phyloP scores from a whole-genome alignment of 352 stramenopile species.

The Blastocystis hominis region DNA sequence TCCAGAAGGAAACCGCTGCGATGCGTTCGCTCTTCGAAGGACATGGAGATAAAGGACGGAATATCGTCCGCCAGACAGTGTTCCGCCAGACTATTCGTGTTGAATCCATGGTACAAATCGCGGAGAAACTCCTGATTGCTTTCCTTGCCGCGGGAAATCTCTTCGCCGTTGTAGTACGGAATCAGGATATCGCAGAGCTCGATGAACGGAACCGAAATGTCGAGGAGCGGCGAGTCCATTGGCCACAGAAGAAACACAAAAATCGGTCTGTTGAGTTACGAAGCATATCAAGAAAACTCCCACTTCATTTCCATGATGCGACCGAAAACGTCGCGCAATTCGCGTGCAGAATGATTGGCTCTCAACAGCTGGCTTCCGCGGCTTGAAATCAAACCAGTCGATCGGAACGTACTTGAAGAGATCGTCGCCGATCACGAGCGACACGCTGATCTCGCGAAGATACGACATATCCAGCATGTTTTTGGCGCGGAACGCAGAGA shows the following conservation, averaged over 20 bases:
- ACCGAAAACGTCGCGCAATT: not conserved
- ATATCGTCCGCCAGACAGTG: not conserved
- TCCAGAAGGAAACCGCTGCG: not conserved
- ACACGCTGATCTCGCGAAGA: not conserved
- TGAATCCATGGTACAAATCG: not conserved
- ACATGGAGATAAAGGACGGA: not conserved
- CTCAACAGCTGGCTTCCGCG: not conserved
- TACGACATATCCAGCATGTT: not conserved
- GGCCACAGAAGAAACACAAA: not conserved
- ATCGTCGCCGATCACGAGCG: not conserved
- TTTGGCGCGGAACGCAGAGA: not conserved
- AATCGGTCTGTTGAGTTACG: not conserved
- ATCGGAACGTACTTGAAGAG: not conserved
- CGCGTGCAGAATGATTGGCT: not conserved
- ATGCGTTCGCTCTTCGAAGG: not conserved
- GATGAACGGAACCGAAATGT: not conserved
- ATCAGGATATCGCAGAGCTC: not conserved
- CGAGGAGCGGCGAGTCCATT: not conserved
- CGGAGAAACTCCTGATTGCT: not conserved
- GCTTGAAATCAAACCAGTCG: too few species aligned
- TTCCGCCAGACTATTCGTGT: not conserved
- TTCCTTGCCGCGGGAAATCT: not conserved
- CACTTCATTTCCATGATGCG: slow-evolving; percentile 14
- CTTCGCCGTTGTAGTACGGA: not conserved
- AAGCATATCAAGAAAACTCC: not conserved